These are phyloP conservation scores for Colletotrichum cordylinicola DNA, from an alignment of 2,329 filamentous ascomycete genomes.

Conservation along the genomic window DNA sequence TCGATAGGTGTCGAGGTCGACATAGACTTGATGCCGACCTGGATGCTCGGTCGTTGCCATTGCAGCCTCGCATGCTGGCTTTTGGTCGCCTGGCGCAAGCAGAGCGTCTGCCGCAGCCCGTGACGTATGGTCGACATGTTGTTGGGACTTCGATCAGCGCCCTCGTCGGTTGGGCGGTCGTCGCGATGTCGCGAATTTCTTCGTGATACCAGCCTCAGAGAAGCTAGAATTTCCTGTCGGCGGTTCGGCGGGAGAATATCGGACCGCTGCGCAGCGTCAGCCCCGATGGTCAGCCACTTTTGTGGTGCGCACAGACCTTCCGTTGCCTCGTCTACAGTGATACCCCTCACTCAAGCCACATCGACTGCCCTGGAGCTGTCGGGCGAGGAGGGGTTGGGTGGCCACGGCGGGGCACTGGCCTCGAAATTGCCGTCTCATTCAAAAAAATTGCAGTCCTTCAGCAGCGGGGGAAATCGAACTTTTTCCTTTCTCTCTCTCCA, in stretches of 20 bases:
- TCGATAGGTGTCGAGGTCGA: constrained; percentile 27
- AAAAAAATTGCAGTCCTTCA: constrained; percentile 20
- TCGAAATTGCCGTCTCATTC: constrained; percentile 22
- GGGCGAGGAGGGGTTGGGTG: not conserved
- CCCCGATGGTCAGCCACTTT: not conserved
- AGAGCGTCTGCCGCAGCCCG: constrained; percentile 41
- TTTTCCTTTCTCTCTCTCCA: constrained; percentile 29
- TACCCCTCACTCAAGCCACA: not conserved
- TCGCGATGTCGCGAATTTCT: constrained; percentile 6
- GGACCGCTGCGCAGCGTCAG: not conserved
- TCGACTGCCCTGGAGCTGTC: constrained; percentile 9
- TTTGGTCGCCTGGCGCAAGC: constrained; percentile 33
- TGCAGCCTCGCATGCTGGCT: constrained; percentile 34
- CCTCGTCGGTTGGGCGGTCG: constrained; percentile 12
- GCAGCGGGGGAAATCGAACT: constrained; percentile 9
- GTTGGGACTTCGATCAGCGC: constrained; percentile 2
- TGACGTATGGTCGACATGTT: constrained; percentile 41
- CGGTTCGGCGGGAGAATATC: not conserved
- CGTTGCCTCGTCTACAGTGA: not conserved
- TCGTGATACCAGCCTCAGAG: not conserved
- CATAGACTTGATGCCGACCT: constrained; percentile 31
- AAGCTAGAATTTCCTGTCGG: constrained; percentile 20
- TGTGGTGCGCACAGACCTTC: not conserved
- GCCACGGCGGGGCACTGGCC: constrained; percentile 12
- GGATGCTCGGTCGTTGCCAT: constrained; percentile 27